These are phyloP conservation scores for Penicillium sp. DNA, from an alignment of 2,329 filamentous ascomycete species.

Conservation along the genomic window DNA sequence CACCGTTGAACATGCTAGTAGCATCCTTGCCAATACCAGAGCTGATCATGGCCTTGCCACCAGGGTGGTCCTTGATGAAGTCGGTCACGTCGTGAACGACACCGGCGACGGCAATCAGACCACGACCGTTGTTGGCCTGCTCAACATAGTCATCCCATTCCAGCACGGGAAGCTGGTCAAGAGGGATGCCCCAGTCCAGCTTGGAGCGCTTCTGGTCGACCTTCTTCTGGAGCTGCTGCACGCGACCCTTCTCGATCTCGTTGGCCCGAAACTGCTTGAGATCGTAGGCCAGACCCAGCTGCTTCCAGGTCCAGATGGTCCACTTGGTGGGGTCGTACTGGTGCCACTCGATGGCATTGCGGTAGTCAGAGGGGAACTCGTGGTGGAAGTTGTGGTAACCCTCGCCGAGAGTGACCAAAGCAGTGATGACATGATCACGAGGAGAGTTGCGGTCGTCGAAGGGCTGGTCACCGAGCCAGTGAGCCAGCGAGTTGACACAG, in stretches of 20 bases:
- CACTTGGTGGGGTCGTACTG: slow-evolving; percentile 92
- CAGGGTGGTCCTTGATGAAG: slow-evolving; percentile 86
- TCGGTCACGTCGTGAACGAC: slow-evolving; percentile 78
- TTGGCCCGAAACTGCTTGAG: slow-evolving; percentile 87
- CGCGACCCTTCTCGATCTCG: slow-evolving; percentile 85
- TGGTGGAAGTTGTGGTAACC: slow-evolving; percentile 96
- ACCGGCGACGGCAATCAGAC: slow-evolving; percentile 70
- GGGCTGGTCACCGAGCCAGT: slow-evolving; percentile 87
- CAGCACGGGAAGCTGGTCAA: slow-evolving; percentile 79
- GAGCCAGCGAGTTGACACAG: slow-evolving; percentile 85
- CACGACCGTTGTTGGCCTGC: slow-evolving; percentile 70
- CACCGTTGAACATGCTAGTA: slow-evolving; percentile 85
- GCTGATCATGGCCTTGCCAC: slow-evolving; percentile 78
- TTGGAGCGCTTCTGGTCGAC: slow-evolving; percentile 76
- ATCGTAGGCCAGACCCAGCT: slow-evolving; percentile 75
- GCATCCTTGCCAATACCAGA: slow-evolving; percentile 81
- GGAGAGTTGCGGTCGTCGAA: slow-evolving; percentile 91
- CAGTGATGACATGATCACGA: slow-evolving; percentile 80
- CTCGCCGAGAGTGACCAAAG: slow-evolving; percentile 76
- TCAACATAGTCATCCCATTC: slow-evolving; percentile 81
- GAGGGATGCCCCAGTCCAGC: slow-evolving; percentile 79
- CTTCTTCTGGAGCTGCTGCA: slow-evolving; percentile 89
- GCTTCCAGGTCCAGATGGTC: slow-evolving; percentile 79
- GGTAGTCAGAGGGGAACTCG: slow-evolving; percentile 89
- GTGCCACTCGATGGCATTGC: slow-evolving; percentile 84